Base-by-base conservation (phyloP, 2,329 filamentous ascomycete genomes). In the Malbranchea cinnamomea region DNA sequence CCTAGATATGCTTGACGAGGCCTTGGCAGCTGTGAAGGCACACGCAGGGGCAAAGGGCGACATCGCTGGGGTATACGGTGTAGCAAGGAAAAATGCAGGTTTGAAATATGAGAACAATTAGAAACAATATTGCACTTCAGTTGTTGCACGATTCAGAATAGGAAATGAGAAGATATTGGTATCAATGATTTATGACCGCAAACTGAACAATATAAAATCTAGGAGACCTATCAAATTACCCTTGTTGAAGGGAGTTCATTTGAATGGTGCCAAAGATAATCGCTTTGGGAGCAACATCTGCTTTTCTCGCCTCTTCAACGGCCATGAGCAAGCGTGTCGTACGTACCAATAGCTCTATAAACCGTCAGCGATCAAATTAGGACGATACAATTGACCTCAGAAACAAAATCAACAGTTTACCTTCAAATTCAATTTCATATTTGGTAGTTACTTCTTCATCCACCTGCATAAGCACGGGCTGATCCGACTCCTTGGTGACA, bases 1-100 rank as follows among this genome's bases (percentile, higher is more conserved):
- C 38, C 57, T 78, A 1, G 72, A 79, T 52, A 62, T 76, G 3
- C 76, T 65, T 1, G 76, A 85, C 53, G 61, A 56, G 16, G 78
- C 89, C 50, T 53, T 93, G 43, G 63, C 65, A 32, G 57, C 61
- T 33, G 74, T 92, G 2, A 76, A 81, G 52, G 69, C 75, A 34
- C 65, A 83, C 37, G 59, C 63, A 27, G 82, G 81, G 0, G 64
- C 67, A 25, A 71, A 65, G 41, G 83, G 82, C 0, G 85, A 93
- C 53, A 71, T 92, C 49, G 76, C 80, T 2, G 76, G 70, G 7
- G 77, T 93, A 21, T 92, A 92, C 56, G 84, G 84, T 0, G 77
- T 76, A 2, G 74, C 79, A 32, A 69, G 84, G 44, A 61, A 76
- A 56, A 76, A 83, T 48, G 70, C 68, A 16, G 83, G 82, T 0